Base-by-base conservation (phyloP, 106 monocot species). In the Allium fistulosum region DNA sequence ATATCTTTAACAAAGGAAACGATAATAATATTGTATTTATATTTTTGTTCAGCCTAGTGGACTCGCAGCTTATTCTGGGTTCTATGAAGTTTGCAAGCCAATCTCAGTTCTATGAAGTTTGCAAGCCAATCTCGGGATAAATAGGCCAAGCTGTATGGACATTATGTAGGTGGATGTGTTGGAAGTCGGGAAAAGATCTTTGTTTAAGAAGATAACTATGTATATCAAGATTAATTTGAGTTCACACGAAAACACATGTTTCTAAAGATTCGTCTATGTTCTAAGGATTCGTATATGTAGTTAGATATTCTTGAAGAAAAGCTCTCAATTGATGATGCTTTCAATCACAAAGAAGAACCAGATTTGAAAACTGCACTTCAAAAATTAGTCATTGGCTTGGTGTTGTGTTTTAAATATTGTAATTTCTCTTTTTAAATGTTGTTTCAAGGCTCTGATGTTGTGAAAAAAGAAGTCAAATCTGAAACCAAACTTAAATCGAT, bases 271-370 rank as follows among this genome's bases (percentile, higher is more conserved):
- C 52, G 48, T 5, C 2, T 28, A 59, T 61, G 37, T 59, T 10
- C 52, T 10, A 53, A 10, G 22, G 51, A 22, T 22, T 26, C 52
- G 48, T 5, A 7, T 28, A 59, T 61, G 37, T 59, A 81, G 81
- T 76, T 81, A 0, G 73, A 81, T 46, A 8, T 81, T 7, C 81
- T 81, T 3, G 77, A 81, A 51, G 67, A 70, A 22, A 77, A 77
- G 50, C 70, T 84, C 3, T 75, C 80, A 52, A 78, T 85, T 63
- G 77, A 85, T 57, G 85, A 85, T 10, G 80, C 83, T 48, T 83
- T 83, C 69, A 83, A 83, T 75, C 79, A 79, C 37, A 83, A 76
- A 65, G 83, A 83, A 48, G 79, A 79, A 69, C 58, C 62, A 15
- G 83, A 83, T 66, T 57, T 83, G 4, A 83, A 79, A 50, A 72